These are phyloP conservation scores for Triticum urartu DNA, from an alignment of 176 grass and related monocot species.

Conservation along the genomic window DNA sequence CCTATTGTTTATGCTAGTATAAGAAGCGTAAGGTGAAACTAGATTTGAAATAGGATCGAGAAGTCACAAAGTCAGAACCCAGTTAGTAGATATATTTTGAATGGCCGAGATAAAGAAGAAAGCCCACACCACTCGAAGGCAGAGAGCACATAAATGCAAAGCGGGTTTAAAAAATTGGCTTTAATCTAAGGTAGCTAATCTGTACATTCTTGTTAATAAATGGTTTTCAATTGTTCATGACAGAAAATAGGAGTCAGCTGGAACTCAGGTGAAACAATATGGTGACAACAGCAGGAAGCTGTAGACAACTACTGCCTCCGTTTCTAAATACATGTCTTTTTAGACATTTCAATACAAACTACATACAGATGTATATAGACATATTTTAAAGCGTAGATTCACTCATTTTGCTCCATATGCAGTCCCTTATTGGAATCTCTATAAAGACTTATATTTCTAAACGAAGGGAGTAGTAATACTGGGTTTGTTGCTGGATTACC, in stretches of 20 bases:
- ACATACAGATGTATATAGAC: too few species aligned
- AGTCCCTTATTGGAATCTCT: too few species aligned
- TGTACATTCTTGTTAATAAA: background rate
- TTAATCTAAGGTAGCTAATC: background rate
- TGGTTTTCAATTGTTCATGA: background rate
- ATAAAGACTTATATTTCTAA: too few species aligned
- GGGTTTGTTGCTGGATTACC: constrained; percentile 11
- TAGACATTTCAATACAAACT: too few species aligned
- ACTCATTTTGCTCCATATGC: too few species aligned
- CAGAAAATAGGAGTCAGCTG: background rate
- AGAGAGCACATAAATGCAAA: background rate
- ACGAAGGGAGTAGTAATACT: background rate
- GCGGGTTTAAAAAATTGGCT: background rate
- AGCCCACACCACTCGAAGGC: background rate
- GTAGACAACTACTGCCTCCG: background rate
- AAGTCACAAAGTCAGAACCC: background rate
- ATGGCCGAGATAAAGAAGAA: background rate
- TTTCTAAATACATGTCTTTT: too few species aligned
- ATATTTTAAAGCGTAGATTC: too few species aligned
- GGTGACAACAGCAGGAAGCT: background rate
- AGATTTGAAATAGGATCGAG: background rate
- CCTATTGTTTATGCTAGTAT: too few species aligned
- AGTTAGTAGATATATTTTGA: background rate
- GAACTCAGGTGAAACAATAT: background rate
- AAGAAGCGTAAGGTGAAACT: too few species aligned